Conservation (phyloP, 768 basidiomycete species). For the Strobilomyces echinocephalus region DNA sequence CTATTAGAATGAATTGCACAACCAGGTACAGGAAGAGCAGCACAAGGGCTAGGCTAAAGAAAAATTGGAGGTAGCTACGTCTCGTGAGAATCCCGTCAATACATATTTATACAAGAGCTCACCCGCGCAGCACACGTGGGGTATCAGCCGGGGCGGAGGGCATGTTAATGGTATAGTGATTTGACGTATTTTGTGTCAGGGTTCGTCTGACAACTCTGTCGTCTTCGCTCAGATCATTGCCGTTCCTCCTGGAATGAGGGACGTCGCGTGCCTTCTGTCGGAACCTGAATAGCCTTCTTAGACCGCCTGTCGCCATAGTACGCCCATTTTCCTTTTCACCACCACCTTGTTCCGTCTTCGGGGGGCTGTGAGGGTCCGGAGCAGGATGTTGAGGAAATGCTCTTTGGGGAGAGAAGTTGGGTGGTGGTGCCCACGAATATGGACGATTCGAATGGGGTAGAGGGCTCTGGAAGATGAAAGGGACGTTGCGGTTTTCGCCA, state of each 20-base stretch:
- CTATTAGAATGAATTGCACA: conserved; percentile 81
- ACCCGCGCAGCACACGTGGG: conserved; percentile 88
- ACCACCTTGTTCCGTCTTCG: conserved; percentile 40
- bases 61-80: conserved; percentile 83
- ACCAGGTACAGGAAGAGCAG: conserved; percentile 79
- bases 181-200: conserved; percentile 54
- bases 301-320: conserved; percentile 56
- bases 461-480: conserved; percentile 65
- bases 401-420: conserved; percentile 54
- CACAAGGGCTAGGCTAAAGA: conserved; percentile 86
- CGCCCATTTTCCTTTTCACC: conserved; percentile 41
- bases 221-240: conserved; percentile 44
- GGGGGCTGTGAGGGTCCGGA: conserved; percentile 56
- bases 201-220: conserved; percentile 34
- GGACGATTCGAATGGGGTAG: conserved; percentile 38
- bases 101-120: conserved; percentile 23
- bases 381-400: conserved; percentile 46
- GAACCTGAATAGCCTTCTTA: conserved; percentile 61
- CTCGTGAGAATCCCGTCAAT: conserved; percentile 15
- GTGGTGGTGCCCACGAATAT: conserved; percentile 64
- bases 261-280: conserved; percentile 46
- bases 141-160: conserved; percentile 60
- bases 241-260: conserved; percentile 18
- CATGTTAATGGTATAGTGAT: conserved; percentile 83
- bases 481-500: conserved; percentile 61